Percentiles rank a stretch among this genome's conserved stretches.
These are phyloP conservation scores for Boletus subparvulus DNA, from an alignment of 768 basidiomycete species.

Conservation along the genomic window DNA sequence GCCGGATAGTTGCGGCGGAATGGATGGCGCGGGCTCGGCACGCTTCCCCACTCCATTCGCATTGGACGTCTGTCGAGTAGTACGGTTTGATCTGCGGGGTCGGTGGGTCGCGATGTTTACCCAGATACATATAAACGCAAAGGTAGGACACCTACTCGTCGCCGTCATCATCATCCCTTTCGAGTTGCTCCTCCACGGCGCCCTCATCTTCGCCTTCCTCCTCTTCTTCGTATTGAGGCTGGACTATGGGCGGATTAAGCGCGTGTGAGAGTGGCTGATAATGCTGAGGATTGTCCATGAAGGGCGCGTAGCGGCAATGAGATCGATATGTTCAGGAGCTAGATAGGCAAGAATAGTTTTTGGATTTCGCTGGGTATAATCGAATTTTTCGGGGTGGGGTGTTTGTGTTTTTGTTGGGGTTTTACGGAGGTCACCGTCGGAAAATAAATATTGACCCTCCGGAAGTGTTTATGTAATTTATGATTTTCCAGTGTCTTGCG, in stretches of 20 bases:
- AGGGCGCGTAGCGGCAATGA: not conserved
- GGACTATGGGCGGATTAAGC: conserved; percentile 52
- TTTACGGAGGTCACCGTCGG: conserved; percentile 26
- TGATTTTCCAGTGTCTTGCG: not conserved
- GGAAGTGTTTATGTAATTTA: conserved; percentile 22
- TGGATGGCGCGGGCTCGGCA: conserved; percentile 27
- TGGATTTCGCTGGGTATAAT: conserved; percentile 32
- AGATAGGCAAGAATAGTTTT: conserved; percentile 21
- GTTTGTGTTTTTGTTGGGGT: conserved; percentile 30
- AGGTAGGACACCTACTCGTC: conserved; percentile 29
- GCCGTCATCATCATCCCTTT: conserved; percentile 45
- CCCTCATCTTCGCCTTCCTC: conserved; percentile 76
- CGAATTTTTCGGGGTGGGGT: conserved; percentile 31
- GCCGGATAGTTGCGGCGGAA: conserved; percentile 23
- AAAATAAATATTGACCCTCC: conserved; percentile 26
- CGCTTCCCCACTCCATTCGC: conserved; percentile 17
- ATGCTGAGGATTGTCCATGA: conserved; percentile 70
- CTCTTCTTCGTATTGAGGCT: conserved; percentile 46
- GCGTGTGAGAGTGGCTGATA: conserved; percentile 83
- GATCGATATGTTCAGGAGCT: conserved; percentile 26
- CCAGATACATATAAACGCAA: conserved; percentile 5
- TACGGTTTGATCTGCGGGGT: conserved; percentile 24
- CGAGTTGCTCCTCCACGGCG: conserved; percentile 67
- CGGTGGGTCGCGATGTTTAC: conserved; percentile 5
- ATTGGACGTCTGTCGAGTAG: conserved; percentile 15